Base-by-base conservation (phyloP, 108 stramenopile species). In the Pelagomonas calceolata region DNA sequence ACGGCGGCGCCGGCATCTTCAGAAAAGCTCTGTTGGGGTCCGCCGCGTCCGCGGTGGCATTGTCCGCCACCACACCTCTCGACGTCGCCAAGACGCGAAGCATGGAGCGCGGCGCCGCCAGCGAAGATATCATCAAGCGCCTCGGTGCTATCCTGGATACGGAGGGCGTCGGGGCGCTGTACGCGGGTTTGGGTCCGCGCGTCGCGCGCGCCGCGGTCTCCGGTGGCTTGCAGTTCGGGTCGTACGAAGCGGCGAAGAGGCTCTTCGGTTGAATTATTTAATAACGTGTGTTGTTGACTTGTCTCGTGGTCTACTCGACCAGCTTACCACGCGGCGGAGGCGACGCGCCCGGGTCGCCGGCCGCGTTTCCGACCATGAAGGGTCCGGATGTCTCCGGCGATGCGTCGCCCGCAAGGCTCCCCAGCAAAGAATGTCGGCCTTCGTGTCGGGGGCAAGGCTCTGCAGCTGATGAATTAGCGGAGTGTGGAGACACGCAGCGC, bases 211-310 rank as follows among this genome's bases (percentile, higher is more conserved):
- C 79, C 31, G 66, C 77, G 16, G n/a, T 80, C 32, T 73, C 75
- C 60, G 80, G 80, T 18, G 78, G 70, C 17, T 60, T 81, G 39
- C 80, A 81, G 67, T 81, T 81, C 43, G 76, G 75, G 5, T 46
- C 79, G 30, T 81, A 81, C 73, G 80, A 81, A 32, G 74, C 69
- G 26, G 34, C 78, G 15, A 79, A 79, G 73, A 68, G 68, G 34
- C 68, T 73, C 0, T 79, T 79, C 32, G 72, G 78, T 10, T 43
- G 51, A 60, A 60, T 26, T 60, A 60, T 16, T 5, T 12, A 43
- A 43, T 12, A 43, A 43, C 39, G 39, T 5, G 5, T 43, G 9
- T 5, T 43, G 5, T n/a, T n/a, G n/a, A n/a, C n/a, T n/a, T n/a
- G n/a, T n/a, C n/a, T n/a, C n/a, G n/a, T n/a, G n/a, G n/a, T n/a